Evolutionary conservation across 2,329 filamentous ascomycete genomes (phyloP), one percentile per base, ranked within the genome.

Genomic region (Colletotrichum truncatum): DNA sequence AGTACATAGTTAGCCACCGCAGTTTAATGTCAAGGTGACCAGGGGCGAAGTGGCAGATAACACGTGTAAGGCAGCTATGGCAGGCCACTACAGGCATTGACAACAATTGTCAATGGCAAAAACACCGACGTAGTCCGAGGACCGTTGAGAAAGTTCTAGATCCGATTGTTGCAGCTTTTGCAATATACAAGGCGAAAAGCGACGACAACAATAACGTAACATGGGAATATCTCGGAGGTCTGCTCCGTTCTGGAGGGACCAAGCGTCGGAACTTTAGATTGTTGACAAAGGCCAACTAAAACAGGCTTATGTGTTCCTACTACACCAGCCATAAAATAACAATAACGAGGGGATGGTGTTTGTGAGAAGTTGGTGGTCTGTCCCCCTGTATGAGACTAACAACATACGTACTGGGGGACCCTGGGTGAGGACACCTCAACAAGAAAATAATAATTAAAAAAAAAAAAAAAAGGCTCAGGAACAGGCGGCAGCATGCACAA

Each of bases 191-290:
- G 18, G 25, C 25, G n/a, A 6, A n/a, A n/a, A n/a, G n/a, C n/a
- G n/a, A n/a, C n/a, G n/a, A n/a, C n/a, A 18, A 9, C 12, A 23
- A 14, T 26, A 21, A 46, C 38, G 26, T 4, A 8, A 11, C 25
- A 62, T 41, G 57, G 34, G 41, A 62, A 45, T 62, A 51, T 55
- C 34, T 66, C 59, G 64, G 64, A 64, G 58, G 63, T 23, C 25
- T 51, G 49, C 64, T 54, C 52, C 48, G 41, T 28, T 18, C 12
- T 30, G 39, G 48, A 54, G 8, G 16, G 23, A n/a, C 36, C 32
- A 26, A 32, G 28, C 21, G 28, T 51, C 28, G 21, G 68, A 68
- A 7, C 21, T 12, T 23, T 9, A 53, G 39, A 21, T 5, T 18
- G n/a, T n/a, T 21, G 26, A 30, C 23, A 23, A 16, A 12, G 14